A percentile compares a stretch with the other conserved stretches of the same genome.
These are phyloP conservation scores for Rugosomyces carneus DNA, from an alignment of 1,284 basidiomycete species.

Conservation along the genomic window DNA sequence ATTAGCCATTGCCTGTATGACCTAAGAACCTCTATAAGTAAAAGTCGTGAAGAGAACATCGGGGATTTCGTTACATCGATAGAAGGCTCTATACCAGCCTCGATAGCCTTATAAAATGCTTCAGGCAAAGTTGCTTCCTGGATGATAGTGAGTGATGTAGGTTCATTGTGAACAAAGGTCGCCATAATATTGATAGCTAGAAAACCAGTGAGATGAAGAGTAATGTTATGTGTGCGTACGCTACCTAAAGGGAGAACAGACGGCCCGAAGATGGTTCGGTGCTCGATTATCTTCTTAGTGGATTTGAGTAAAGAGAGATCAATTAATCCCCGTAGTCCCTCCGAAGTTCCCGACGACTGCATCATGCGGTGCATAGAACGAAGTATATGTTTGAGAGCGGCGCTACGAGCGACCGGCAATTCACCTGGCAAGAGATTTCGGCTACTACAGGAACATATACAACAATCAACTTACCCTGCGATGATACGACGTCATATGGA, in stretches of 20 bases:
- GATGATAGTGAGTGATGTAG: conserved; percentile 87
- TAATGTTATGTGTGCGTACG: background rate
- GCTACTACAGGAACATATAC: background rate
- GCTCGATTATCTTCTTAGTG: conserved; percentile 84
- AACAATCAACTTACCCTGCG: conserved; percentile 42
- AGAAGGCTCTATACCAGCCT: conserved; percentile 67
- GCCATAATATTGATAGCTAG: conserved; percentile 95
- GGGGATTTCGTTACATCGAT: background rate
- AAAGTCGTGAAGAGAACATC: background rate
- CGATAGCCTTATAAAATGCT: conserved; percentile 82
- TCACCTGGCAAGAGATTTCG: conserved; percentile 36
- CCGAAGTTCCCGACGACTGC: conserved; percentile 89
- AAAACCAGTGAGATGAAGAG: conserved; percentile 4
- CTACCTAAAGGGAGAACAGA: conserved; percentile 81
- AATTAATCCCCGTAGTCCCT: conserved; percentile 91
- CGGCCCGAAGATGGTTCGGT: conserved; percentile 81
- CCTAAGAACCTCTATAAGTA: conserved; percentile 36
- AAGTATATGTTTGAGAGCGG: conserved; percentile 85
- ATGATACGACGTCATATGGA: conserved; percentile 45
- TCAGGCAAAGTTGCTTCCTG: conserved; percentile 92
- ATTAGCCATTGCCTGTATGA: conserved; percentile 89
- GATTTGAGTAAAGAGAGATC: conserved; percentile 87
- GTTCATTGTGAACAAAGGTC: conserved; percentile 98
- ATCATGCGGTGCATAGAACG: conserved; percentile 96
- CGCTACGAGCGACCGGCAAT: conserved; percentile 61